A percentile compares a stretch with the other conserved stretches of the same genome.
Evolutionary conservation across 1,284 basidiomycete genomes (phyloP).

Genomic region (Cutaneotrichosporon curvatum): DNA sequence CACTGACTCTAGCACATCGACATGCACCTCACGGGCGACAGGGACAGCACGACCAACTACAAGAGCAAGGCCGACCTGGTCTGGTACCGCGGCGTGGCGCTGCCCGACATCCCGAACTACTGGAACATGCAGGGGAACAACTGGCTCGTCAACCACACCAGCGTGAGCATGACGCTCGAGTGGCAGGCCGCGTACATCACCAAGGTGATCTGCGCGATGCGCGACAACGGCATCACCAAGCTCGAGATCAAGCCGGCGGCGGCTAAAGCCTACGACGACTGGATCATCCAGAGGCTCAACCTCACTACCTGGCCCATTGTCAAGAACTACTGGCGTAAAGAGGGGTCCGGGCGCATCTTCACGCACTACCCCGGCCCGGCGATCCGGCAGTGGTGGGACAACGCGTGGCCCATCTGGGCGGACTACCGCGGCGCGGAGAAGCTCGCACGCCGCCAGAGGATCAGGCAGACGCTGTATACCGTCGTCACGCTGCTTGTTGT

Average conservation of each 20-base stretch:
- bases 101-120: slow-evolving; percentile 25
- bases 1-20: slow-evolving; percentile 8
- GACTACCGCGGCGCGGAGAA: slow-evolving; percentile 16
- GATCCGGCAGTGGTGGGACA: slow-evolving; percentile 13
- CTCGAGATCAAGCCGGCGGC: slow-evolving; percentile 15
- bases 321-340: slow-evolving; percentile 19
- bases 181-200: slow-evolving; percentile 16
- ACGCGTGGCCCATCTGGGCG: slow-evolving; percentile 9
- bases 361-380: slow-evolving; percentile 17
- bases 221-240: slow-evolving; percentile 11
- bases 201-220: slow-evolving; percentile 12
- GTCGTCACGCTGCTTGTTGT: neutral
- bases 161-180: slow-evolving; percentile 14
- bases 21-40: slow-evolving; percentile 12
- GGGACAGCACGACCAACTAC: slow-evolving; percentile 15
- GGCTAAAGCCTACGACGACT: slow-evolving; percentile 12
- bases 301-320: slow-evolving; percentile 14
- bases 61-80: slow-evolving; percentile 9
- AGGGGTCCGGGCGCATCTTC: slow-evolving; percentile 15
- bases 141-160: slow-evolving; percentile 20
- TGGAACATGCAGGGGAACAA: slow-evolving; percentile 31
- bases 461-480: neutral
- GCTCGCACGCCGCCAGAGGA: slow-evolving; percentile 10
- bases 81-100: slow-evolving; percentile 14
- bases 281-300: slow-evolving; percentile 11